A percentile compares a stretch with the other conserved stretches of the same genome.
These are phyloP conservation scores for Hypomyces rosellus DNA, from an alignment of 2,329 filamentous ascomycete species.

Conservation along the genomic window DNA sequence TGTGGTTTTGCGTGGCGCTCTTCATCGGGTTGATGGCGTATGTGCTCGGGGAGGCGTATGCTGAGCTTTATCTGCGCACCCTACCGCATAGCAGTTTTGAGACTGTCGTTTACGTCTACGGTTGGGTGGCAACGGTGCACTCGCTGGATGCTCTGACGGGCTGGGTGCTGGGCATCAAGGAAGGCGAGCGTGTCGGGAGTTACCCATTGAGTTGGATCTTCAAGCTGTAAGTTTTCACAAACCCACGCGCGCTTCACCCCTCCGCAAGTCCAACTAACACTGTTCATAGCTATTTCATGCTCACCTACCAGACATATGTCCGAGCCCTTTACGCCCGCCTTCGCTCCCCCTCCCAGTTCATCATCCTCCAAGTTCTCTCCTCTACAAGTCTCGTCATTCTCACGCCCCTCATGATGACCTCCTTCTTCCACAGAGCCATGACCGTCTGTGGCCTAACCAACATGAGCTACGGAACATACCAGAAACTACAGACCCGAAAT, in stretches of 20 bases:
- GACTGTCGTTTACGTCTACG: conserved; percentile 64
- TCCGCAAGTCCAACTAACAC: conserved; percentile 1
- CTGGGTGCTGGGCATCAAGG: conserved; percentile 59
- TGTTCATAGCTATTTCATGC: conserved; percentile 51
- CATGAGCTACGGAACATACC: conserved; percentile 57
- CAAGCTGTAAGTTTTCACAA: conserved; percentile 48
- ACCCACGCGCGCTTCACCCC: not conserved
- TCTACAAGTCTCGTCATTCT: conserved; percentile 57
- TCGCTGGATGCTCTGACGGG: conserved; percentile 58
- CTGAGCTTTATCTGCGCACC: conserved; percentile 61
- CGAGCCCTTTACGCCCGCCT: conserved; percentile 62
- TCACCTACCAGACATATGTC: conserved; percentile 67
- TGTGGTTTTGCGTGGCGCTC: conserved; percentile 63
- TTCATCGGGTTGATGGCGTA: conserved; percentile 59
- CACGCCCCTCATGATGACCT: conserved; percentile 58
- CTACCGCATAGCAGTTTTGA: conserved; percentile 60
- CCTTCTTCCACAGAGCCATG: conserved; percentile 49
- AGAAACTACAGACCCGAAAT: conserved; percentile 59
- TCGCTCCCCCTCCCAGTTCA: conserved; percentile 58
- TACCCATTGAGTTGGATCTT: conserved; percentile 68
- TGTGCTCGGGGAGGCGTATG: conserved; percentile 62
- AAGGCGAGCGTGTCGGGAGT: conserved; percentile 61
- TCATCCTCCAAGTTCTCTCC: conserved; percentile 58
- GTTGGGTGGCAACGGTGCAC: conserved; percentile 62
- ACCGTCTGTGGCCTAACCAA: conserved; percentile 48